Evolutionary conservation across 805 yeast species (phyloP).

Genomic region (Ogataea salicorniae): DNA sequence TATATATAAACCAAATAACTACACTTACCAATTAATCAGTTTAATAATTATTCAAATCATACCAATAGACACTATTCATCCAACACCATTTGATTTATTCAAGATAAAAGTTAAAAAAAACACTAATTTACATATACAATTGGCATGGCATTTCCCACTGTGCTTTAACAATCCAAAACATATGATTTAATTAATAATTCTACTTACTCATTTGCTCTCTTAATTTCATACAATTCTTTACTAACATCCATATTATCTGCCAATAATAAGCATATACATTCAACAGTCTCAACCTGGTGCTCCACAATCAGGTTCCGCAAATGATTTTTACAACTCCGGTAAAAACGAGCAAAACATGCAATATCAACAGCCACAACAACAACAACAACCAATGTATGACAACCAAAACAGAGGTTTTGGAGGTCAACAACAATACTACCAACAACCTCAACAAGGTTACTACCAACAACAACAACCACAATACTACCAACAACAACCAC

Average conservation of each 20-base stretch:
- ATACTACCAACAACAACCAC: conserved; percentile 40
- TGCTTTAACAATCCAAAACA: too few relatives aligned
- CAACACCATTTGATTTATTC: too few relatives aligned
- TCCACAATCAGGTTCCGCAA: conserved; percentile 8
- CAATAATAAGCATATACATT: not conserved
- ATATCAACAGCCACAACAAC: not conserved
- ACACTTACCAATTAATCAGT: too few relatives aligned
- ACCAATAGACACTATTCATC: too few relatives aligned
- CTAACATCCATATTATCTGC: not conserved
- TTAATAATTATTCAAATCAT: too few relatives aligned
- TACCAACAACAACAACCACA: conserved; percentile 24
- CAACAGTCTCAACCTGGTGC: conserved; percentile 6
- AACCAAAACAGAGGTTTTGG: conserved; percentile 7
- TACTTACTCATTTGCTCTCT: too few relatives aligned
- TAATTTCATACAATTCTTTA: not conserved
- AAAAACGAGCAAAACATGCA: not conserved
- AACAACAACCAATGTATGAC: conserved; percentile 1
- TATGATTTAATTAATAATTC: too few relatives aligned
- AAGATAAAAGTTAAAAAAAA: too few relatives aligned
- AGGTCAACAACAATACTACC: conserved; percentile 22
- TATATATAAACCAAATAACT: too few relatives aligned
- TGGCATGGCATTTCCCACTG: too few relatives aligned
- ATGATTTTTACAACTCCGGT: conserved; percentile 11
- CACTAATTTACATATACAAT: too few relatives aligned
- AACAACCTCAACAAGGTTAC: conserved; percentile 28